Base-by-base conservation (phyloP, 768 basidiomycete species). In the Lentinus brumalis region DNA sequence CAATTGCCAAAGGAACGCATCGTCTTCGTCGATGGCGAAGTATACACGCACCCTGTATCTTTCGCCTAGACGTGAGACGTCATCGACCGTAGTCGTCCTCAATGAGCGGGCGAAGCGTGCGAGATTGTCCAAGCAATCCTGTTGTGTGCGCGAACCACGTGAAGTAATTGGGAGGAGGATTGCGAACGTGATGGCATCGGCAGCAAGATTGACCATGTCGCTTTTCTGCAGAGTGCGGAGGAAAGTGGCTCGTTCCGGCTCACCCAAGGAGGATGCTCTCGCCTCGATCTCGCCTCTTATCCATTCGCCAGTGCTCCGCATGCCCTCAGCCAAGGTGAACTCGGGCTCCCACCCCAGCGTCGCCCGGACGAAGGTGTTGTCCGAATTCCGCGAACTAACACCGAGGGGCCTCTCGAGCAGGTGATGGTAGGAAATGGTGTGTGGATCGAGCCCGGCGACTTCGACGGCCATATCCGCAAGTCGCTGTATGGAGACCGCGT, bases 81-180 rank as follows among this genome's bases (percentile, higher is more conserved):
- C 82, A 30, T 77, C 66, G 71, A 74, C 76, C 0, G 85, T 85
- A 2, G 86, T 85, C 12, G 67, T 66, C 4, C 67, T 41, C 15
- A 86, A 70, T 4, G 83, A 83, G 18, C 65, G 56, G 0, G 80
- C 77, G 64, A 86, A 86, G 0, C 11, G 44, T 3, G 54, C 29
- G 5, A 87, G 78, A 39, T 79, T 73, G 4, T 67, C 61, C 7
- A 85, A 71, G 57, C 84, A 85, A 40, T 75, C 66, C 0, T 63
- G 58, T 0, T 77, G 77, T 5, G 69, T 60, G 2, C 60, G 32
- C 0, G 69, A 68, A 4, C 81, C 79, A 1, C 80, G 76, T 8
- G 85, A 86, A 0, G 85, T 86, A 64, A 87, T 77, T 2, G 86
- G 86, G 8, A 87, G 78, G 3, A 86, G 74, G 44, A 86, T 74